Conservation (phyloP, 768 basidiomycete genomes). For the Serendipita indica region DNA sequence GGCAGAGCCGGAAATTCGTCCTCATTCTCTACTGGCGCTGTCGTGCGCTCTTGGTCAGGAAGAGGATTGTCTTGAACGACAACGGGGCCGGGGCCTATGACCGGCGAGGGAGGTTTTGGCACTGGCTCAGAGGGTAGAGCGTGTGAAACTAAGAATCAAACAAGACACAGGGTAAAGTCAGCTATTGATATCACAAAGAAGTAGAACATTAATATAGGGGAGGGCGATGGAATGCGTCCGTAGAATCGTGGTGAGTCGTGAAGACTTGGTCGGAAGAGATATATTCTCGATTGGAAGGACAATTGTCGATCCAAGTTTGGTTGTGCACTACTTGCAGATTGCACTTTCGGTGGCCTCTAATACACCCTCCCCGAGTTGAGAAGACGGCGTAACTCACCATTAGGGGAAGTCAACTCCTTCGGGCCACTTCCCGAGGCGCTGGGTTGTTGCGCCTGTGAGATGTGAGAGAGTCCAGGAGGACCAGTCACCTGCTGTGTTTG, state of each 20-base stretch:
- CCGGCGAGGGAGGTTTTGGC: neutral
- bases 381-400: slow-evolving; percentile 9
- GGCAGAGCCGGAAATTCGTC: slow-evolving; percentile 2
- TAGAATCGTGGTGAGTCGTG: neutral
- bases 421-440: neutral
- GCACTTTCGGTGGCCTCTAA: neutral
- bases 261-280: neutral
- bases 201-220: neutral
- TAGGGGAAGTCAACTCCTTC: slow-evolving; percentile 1
- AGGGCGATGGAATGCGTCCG: neutral
- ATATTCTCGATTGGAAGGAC: neutral
- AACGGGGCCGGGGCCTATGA: no score
- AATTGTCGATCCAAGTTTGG: neutral
- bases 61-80: no score
- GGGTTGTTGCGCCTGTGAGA: no score
- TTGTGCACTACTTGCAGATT: no score
- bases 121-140: neutral
- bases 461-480: neutral
- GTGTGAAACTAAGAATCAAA: neutral
- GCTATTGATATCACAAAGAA: neutral
- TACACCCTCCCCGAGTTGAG: slow-evolving; percentile 7
- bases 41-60: neutral
- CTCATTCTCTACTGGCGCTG: neutral
- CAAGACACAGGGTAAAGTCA: neutral
- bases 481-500: neutral